Base-by-base conservation (phyloP, 2,329 filamentous ascomycete genomes). In the Arthrobotrys sphaeroides region DNA sequence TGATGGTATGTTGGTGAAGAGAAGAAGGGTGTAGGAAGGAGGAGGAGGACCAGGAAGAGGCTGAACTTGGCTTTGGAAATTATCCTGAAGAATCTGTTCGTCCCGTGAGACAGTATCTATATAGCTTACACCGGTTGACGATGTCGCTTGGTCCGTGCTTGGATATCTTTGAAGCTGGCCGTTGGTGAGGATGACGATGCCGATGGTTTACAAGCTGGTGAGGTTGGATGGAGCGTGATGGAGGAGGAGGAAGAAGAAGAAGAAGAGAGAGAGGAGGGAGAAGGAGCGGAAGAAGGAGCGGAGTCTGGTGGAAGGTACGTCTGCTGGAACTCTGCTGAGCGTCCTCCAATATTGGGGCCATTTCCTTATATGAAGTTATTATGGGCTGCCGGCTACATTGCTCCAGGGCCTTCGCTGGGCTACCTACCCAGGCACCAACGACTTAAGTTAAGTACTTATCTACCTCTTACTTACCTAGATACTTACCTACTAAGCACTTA, bases 1-100 rank as follows among this genome's bases (percentile, higher is more conserved):
- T 53, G 5, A 51, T 10, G 26, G 6, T 18, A 51, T 3, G 3
- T 26, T 20, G 7, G n/a, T 24, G 53, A 43, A 6, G 20, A 38
- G 28, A 6, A 55, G 28, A 28, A 22, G 51, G 47, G 24, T 13
- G 20, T 62, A 57, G 62, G 51, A 57, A 60, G 49, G 51, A 31
- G 40, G 24, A 64, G 38, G 38, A 51, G 61, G 22, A 57, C 24
- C 33, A 67, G 31, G 49, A 61, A 38, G 36, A 53, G 24, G 38
- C 62, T 62, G n/a, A 47, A 62, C 43, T 67, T 47, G 36, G 33
- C 47, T 57, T 42, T 67, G 62, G 70, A 53, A 55, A 74, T 51
- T 74, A 68, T 74, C 62, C 70, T 68, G 61, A 49, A 55, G 38
- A 42, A 53, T 26, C 26, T 47, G 70, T 61, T 49, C 33, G 53